A percentile compares a stretch with the other conserved stretches of the same genome.
phyloP scores from a whole-genome alignment of 2,329 filamentous ascomycete genomes.

The Colletotrichum sojae region DNA sequence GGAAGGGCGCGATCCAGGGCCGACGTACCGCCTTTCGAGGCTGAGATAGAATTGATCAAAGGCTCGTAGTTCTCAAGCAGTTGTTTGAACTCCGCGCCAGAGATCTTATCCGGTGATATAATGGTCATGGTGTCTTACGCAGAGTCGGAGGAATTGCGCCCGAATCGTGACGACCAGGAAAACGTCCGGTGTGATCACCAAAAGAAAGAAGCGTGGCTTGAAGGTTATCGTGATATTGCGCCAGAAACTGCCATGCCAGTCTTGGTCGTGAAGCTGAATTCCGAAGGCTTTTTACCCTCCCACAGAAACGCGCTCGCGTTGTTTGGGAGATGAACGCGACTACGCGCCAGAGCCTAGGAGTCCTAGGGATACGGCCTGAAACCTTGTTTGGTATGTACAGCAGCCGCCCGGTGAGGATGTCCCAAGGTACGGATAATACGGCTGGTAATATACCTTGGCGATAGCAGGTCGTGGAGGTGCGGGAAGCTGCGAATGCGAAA shows the following conservation, averaged over 20 bases:
- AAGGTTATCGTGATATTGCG: background rate
- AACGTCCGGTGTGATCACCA: background rate
- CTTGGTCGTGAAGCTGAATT: background rate
- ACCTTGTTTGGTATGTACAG: too few species aligned
- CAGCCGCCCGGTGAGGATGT: background rate
- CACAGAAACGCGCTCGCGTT: background rate
- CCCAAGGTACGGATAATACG: background rate
- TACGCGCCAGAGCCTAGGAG: background rate
- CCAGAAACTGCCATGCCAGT: background rate
- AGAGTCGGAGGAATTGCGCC: background rate
- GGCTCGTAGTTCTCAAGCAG: constrained; percentile 56
- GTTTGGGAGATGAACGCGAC: background rate
- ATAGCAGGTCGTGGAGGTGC: background rate
- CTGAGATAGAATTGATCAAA: constrained; percentile 60
- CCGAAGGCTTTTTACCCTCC: background rate
- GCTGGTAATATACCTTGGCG: background rate
- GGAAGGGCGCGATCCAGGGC: constrained; percentile 19
- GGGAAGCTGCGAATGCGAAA: constrained; percentile 10
- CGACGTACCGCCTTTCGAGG: constrained; percentile 59
- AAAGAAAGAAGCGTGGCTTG: constrained; percentile 1
- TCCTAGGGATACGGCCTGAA: too few species aligned
- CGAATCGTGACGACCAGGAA: background rate
- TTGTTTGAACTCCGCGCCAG: constrained; percentile 51
- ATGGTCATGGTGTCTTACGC: constrained; percentile 19
- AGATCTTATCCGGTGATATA: constrained; percentile 44